Evolutionary conservation across 768 basidiomycete species (phyloP).

Genomic region (Suillus bovinus): DNA sequence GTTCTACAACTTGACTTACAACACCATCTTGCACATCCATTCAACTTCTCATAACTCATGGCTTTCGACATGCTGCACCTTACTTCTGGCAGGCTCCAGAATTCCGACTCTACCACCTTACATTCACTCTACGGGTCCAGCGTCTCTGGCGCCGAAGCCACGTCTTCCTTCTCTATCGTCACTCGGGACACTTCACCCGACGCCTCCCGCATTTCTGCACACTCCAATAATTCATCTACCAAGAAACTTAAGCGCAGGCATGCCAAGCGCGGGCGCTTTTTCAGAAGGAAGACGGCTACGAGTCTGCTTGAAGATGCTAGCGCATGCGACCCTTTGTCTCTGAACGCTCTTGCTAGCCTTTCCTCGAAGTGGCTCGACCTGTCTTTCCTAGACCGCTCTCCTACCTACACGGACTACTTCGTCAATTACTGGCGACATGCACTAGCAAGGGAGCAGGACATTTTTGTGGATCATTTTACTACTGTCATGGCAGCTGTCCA

Average conservation of each 20-base stretch:
- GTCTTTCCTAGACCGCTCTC: not conserved
- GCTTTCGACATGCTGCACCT: slow-evolving; percentile 1
- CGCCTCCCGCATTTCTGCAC: not conserved
- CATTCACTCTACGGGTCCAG: not conserved
- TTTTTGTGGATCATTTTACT: not conserved
- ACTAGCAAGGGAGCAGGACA: not conserved
- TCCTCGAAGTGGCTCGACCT: not conserved
- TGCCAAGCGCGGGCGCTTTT: not conserved
- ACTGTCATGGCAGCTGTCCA: not conserved
- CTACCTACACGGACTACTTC: slow-evolving; percentile 1
- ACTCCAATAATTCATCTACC: not conserved
- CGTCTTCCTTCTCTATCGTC: not conserved
- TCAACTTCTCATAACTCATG: not conserved
- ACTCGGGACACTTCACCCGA: not conserved
- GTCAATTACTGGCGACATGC: not conserved
- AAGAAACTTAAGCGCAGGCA: not conserved
- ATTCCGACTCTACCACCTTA: not conserved
- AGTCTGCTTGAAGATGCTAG: not conserved
- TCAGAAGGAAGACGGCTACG: too few relatives aligned
- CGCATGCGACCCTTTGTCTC: not conserved
- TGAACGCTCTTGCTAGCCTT: not conserved
- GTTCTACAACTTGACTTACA: not conserved
- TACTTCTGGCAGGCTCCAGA: not conserved
- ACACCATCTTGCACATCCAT: not conserved
- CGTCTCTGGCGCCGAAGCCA: not conserved